Percentiles rank a stretch among this genome's conserved stretches.
phyloP scores from a whole-genome alignment of 805 yeast species.

The Yarrowia osloensis region DNA sequence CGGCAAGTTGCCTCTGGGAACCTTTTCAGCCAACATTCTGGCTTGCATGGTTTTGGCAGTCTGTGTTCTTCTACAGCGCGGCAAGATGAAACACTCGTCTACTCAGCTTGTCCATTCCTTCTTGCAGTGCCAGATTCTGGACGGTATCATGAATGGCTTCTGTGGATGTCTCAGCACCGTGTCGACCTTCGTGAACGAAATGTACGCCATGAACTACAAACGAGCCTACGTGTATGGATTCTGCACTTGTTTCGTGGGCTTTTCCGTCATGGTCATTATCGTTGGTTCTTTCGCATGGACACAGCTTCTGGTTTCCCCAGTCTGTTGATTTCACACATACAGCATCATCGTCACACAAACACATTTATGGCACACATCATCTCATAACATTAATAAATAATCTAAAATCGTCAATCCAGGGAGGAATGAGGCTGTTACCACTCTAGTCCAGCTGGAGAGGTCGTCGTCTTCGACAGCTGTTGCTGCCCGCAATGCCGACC shows the following conservation, averaged over 20 bases:
- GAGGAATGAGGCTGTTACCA: neutral
- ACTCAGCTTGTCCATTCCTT: neutral
- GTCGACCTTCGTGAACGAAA: conserved; percentile 23
- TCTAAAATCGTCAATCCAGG: neutral
- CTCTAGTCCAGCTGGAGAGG: conserved; percentile 13
- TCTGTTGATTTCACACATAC: neutral
- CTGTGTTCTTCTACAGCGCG: neutral
- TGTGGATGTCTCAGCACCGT: conserved; percentile 22
- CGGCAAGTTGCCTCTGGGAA: conserved; percentile 5
- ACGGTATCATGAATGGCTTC: conserved; percentile 16
- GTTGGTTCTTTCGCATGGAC: conserved; percentile 21
- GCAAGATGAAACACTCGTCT: neutral
- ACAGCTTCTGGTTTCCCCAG: neutral
- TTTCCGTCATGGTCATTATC: conserved; percentile 3
- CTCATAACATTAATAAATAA: neutral
- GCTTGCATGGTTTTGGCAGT: conserved; percentile 12
- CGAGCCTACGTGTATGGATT: conserved; percentile 16
- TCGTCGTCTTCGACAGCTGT: conserved; percentile 15
- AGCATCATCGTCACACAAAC: no score
- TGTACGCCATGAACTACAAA: conserved; percentile 24
- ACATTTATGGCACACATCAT: no score
- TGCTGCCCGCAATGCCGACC: neutral
- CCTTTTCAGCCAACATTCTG: conserved; percentile 8
- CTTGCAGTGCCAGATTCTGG: conserved; percentile 8
- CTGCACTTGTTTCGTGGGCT: neutral